Conservation (phyloP, 257 asterid species). For the Lavandula angustifolia region DNA sequence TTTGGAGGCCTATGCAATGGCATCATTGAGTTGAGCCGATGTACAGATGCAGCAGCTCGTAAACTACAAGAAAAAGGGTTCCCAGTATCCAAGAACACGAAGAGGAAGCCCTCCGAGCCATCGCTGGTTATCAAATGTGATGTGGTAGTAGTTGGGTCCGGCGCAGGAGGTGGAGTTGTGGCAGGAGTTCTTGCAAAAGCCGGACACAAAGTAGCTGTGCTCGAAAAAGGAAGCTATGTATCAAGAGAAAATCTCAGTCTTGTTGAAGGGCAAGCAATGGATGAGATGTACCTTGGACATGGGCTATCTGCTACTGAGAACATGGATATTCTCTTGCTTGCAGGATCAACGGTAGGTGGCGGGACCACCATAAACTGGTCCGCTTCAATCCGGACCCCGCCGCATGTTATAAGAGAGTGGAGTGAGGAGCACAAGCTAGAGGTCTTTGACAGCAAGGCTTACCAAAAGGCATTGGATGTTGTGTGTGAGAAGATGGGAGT, state of each 20-base stretch:
- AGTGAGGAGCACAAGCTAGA: constrained; percentile 43
- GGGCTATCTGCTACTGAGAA: constrained; percentile 51
- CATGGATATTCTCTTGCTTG: constrained; percentile 62
- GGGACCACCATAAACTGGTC: constrained; percentile 90
- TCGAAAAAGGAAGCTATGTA: constrained; percentile 74
- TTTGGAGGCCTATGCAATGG: constrained; percentile 46
- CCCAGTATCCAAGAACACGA: constrained; percentile 33
- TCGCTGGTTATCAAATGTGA: constrained; percentile 60
- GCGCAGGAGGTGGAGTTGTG: constrained; percentile 88
- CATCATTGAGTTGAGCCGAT: constrained; percentile 43
- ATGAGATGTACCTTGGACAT: constrained; percentile 70
- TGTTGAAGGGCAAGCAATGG: constrained; percentile 71
- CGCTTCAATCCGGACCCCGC: constrained; percentile 73
- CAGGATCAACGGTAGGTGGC: constrained; percentile 90
- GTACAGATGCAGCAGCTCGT: constrained; percentile 29
- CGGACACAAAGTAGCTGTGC: constrained; percentile 70
- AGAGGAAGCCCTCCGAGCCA: constrained; percentile 28
- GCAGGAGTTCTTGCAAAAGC: constrained; percentile 86
- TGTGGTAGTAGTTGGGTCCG: constrained; percentile 84
- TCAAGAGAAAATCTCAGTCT: constrained; percentile 56
- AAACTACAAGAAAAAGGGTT: constrained; percentile 50
- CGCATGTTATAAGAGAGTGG: constrained; percentile 73
- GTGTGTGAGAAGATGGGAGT: constrained; percentile 75
- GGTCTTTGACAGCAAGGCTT: constrained; percentile 47
- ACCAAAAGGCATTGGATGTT: constrained; percentile 59